phyloP scores from a whole-genome alignment of 139 green algal genomes.

The Haematococcus sp. region DNA sequence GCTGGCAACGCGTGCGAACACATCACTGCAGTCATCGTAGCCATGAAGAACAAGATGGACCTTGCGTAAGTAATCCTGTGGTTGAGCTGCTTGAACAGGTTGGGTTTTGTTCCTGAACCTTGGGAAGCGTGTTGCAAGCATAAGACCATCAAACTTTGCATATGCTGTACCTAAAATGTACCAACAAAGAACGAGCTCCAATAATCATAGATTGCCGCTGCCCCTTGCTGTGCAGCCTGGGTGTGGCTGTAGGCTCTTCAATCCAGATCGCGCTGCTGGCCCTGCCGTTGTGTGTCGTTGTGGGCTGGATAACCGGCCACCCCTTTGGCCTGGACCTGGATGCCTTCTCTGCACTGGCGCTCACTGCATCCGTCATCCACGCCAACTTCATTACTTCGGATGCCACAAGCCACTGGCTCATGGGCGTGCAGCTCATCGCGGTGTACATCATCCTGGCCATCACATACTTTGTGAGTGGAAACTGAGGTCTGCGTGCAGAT shows the following conservation, averaged over 20 bases:
- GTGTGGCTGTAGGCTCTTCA: conserved; percentile 20
- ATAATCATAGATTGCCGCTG: no score
- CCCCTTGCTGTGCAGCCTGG: no score
- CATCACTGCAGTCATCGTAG: conserved; percentile 81
- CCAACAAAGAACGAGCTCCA: no score
- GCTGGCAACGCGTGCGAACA: conserved; percentile 84
- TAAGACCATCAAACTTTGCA: no score
- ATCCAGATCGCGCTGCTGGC: conserved; percentile 87
- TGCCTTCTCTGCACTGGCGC: conserved; percentile 41
- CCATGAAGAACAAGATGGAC: conserved; percentile 89
- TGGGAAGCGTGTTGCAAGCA: no score
- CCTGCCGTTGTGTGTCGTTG: conserved; percentile 71
- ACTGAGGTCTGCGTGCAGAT: no score
- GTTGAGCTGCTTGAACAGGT: no score
- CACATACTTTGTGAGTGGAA: conserved; percentile 25
- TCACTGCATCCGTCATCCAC: conserved; percentile 68
- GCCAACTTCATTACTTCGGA: conserved; percentile 22
- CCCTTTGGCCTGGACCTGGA: conserved; percentile 76
- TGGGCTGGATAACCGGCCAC: conserved; percentile 67
- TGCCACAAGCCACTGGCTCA: conserved; percentile 35
- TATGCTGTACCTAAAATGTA: no score
- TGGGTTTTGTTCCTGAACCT: no score
- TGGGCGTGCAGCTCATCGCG: conserved; percentile 69
- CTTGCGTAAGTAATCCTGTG: conserved; percentile 28
- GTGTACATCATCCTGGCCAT: conserved; percentile 27